These are phyloP conservation scores for Serendipita sp. DNA, from an alignment of 768 basidiomycete species.

Conservation along the genomic window DNA sequence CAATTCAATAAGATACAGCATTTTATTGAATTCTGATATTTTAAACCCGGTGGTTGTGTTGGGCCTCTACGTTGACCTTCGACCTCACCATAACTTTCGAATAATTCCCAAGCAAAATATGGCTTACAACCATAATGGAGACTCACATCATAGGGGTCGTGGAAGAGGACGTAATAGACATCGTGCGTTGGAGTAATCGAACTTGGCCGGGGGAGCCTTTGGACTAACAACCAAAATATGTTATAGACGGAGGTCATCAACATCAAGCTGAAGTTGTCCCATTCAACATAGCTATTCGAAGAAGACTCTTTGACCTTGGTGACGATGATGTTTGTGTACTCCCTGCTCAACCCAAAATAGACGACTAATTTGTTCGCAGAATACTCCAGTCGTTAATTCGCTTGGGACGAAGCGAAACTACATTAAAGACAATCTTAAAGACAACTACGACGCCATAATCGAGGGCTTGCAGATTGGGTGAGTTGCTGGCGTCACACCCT, in stretches of 20 bases:
- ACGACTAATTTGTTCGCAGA: background rate
- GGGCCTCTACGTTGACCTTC: background rate
- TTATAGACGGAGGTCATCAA: constrained; percentile 3
- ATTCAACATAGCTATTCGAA: background rate
- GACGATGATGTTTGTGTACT: background rate
- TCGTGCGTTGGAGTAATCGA: background rate
- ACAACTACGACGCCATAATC: constrained; percentile 28
- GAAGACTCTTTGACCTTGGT: background rate
- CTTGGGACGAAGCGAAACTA: background rate
- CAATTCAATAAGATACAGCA: too few species aligned
- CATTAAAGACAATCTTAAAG: background rate
- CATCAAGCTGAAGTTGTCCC: background rate
- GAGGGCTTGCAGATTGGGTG: constrained; percentile 67
- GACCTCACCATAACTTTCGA: background rate
- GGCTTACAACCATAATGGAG: background rate
- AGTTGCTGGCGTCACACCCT: background rate
- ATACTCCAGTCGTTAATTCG: background rate
- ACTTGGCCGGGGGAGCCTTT: background rate
- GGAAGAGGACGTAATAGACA: background rate
- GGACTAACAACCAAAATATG: background rate
- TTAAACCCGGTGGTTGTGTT: too few species aligned
- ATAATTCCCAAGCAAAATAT: background rate
- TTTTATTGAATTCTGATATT: too few species aligned
- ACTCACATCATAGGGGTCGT: background rate
- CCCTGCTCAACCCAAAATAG: background rate